phyloP scores from a whole-genome alignment of 768 basidiomycete species.

The Gyrodon lividus region DNA sequence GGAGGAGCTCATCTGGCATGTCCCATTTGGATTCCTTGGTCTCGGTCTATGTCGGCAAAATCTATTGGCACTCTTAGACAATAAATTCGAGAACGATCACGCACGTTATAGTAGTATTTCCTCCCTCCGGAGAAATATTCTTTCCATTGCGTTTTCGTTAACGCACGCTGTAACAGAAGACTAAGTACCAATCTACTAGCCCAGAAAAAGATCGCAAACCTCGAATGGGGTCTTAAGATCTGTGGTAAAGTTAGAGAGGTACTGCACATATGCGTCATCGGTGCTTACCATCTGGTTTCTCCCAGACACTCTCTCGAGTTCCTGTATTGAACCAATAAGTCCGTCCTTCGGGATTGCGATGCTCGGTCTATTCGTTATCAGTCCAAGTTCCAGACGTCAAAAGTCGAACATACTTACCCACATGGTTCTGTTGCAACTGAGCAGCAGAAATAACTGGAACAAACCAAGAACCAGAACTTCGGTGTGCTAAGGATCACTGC shows the following conservation, averaged over 20 bases:
- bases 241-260: conserved; percentile 27
- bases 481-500: not conserved
- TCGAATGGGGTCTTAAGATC: conserved; percentile 93
- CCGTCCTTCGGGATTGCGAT: conserved; percentile 94
- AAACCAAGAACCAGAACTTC: too few species aligned
- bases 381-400: not conserved
- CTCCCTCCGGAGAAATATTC: conserved; percentile 92
- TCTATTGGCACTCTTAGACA: conserved; percentile 1
- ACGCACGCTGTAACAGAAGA: conserved; percentile 59
- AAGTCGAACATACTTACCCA: conserved; percentile 27
- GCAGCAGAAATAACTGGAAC: not conserved
- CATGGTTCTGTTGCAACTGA: conserved; percentile 20
- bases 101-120: conserved; percentile 88
- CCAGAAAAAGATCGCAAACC: conserved; percentile 40
- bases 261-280: not conserved
- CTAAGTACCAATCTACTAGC: conserved; percentile 2
- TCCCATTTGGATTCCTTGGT: conserved; percentile 98
- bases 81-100: conserved; percentile 17
- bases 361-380: conserved; percentile 66
- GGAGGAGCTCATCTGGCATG: conserved; percentile 87
- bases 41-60: conserved; percentile 52
- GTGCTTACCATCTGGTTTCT: conserved; percentile 87
- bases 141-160: conserved; percentile 91
- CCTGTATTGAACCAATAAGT: conserved; percentile 95
- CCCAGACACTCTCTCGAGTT: conserved; percentile 93